phyloP scores from a whole-genome alignment of 1,284 basidiomycete genomes.

The Cerioporus squamosus region DNA sequence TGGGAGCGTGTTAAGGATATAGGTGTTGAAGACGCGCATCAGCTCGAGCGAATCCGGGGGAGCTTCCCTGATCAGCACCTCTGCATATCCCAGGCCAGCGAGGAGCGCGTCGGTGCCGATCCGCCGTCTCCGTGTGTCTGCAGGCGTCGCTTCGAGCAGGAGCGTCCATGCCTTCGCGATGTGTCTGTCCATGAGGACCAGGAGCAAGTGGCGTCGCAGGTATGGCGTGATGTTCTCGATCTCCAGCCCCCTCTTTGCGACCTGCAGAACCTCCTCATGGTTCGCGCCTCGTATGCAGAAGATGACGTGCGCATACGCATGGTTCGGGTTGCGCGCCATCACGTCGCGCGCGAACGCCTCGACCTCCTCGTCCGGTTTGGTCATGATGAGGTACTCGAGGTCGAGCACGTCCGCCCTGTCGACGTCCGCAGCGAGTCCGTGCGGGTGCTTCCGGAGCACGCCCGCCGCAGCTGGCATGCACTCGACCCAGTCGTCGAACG shows the following conservation, averaged over 20 bases:
- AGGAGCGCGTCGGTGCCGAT: too few species aligned
- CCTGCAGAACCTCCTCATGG: not conserved
- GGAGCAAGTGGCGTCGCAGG: not conserved
- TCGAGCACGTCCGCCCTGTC: slow-evolving; percentile 1
- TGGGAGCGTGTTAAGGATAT: too few species aligned
- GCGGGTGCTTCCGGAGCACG: not conserved
- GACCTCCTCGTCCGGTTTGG: not conserved
- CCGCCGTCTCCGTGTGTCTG: too few species aligned
- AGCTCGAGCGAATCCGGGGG: too few species aligned
- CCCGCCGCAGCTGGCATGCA: not conserved
- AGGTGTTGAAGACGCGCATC: too few species aligned
- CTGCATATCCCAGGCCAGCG: too few species aligned
- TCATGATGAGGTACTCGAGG: not conserved
- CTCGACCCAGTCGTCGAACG: not conserved
- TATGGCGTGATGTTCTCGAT: not conserved
- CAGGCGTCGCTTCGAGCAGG: too few species aligned
- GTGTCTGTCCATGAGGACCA: too few species aligned
- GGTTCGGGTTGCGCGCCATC: not conserved
- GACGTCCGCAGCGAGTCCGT: not conserved
- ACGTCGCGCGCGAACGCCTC: not conserved
- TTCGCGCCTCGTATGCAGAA: not conserved
- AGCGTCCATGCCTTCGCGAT: too few species aligned
- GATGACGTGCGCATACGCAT: not conserved
- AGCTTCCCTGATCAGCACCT: too few species aligned
- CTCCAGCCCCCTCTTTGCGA: not conserved